Evolutionary conservation across 805 yeast species (phyloP).

Genomic region (Wickerhamiella domercqiae): DNA sequence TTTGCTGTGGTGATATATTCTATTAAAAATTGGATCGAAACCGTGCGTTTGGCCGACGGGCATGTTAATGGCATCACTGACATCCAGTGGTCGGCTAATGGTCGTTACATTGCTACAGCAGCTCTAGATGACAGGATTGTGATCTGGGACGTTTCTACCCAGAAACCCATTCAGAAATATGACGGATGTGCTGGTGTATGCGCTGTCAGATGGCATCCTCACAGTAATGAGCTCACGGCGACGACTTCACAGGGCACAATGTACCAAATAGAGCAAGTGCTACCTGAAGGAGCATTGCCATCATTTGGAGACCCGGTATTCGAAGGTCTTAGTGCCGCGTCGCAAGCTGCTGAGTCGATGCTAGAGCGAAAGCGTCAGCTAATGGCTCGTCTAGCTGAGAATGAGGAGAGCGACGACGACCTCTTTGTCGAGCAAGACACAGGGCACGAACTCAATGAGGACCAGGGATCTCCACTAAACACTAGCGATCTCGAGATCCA

Average conservation of each 20-base stretch:
- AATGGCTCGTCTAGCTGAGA: constrained; percentile 14
- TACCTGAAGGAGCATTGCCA: constrained; percentile 9
- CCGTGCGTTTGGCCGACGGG: constrained; percentile 14
- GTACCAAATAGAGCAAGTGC: constrained; percentile 10
- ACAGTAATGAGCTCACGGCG: constrained; percentile 21
- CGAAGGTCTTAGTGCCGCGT: constrained; percentile 5
- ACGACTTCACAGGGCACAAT: constrained; percentile 23
- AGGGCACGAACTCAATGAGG: constrained; percentile 32
- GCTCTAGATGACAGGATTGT: constrained; percentile 30
- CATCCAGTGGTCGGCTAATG: constrained; percentile 46
- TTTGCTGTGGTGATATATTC: constrained; percentile 20
- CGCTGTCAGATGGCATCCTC: constrained; percentile 27
- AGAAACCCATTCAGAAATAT: constrained; percentile 23
- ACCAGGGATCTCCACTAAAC: constrained; percentile 3
- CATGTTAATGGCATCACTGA: constrained; percentile 30
- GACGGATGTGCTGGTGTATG: constrained; percentile 10
- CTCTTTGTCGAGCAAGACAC: constrained; percentile 34
- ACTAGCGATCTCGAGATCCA: constrained; percentile 2
- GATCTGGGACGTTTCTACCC: constrained; percentile 38
- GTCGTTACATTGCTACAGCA: constrained; percentile 43
- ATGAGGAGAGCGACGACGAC: constrained; percentile 21
- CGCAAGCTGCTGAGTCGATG: constrained; percentile 9
- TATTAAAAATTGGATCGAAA: constrained; percentile 17
- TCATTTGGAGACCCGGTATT: constrained; percentile 17
- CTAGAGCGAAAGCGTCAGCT: constrained; percentile 6